Conservation (phyloP, 2,329 filamentous ascomycete genomes). For the Pseudocercospora fijiensis region DNA sequence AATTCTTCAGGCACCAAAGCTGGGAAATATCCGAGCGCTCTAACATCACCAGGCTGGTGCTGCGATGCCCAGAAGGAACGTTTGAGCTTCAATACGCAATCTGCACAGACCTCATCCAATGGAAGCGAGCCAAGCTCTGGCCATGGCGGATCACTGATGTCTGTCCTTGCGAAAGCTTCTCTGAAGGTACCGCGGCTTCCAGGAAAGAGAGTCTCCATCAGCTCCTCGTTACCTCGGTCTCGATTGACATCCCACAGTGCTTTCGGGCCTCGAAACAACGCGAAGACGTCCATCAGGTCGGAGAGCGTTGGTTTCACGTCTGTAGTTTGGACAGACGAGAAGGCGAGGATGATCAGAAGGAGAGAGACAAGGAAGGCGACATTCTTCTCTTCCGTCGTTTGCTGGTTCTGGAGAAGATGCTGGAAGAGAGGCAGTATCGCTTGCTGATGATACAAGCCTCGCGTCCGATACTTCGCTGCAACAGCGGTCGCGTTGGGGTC, state of each 20-base stretch:
- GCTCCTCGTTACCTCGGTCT: conserved; percentile 11
- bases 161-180: conserved; percentile 1
- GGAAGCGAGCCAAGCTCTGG: conserved; percentile 9
- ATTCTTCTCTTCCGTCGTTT: conserved; percentile 18
- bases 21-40: conserved; percentile 29
- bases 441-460: conserved; percentile 34
- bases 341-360: conserved; percentile 32
- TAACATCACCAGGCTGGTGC: conserved; percentile 18
- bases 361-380: conserved; percentile 30
- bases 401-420: conserved; percentile 19
- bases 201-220: conserved; percentile 23
- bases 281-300: conserved; percentile 31
- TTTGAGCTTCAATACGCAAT: conserved; percentile 16
- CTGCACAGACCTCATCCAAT: conserved; percentile 13
- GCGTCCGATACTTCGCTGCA: conserved; percentile 26
- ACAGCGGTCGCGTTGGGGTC: not conserved
- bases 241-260: conserved; percentile 23
- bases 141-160: conserved; percentile 1
- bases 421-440: conserved; percentile 30
- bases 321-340: conserved; percentile 28
- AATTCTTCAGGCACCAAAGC: conserved; percentile 29
- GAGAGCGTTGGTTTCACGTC: conserved; percentile 25
- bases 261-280: conserved; percentile 28
- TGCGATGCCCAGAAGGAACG: conserved; percentile 11
- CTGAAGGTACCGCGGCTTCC: conserved; percentile 11